Percentiles rank a stretch among this genome's conserved stretches.
Conservation (phyloP, 331 rosid genomes). For the Malus hybrid region DNA sequence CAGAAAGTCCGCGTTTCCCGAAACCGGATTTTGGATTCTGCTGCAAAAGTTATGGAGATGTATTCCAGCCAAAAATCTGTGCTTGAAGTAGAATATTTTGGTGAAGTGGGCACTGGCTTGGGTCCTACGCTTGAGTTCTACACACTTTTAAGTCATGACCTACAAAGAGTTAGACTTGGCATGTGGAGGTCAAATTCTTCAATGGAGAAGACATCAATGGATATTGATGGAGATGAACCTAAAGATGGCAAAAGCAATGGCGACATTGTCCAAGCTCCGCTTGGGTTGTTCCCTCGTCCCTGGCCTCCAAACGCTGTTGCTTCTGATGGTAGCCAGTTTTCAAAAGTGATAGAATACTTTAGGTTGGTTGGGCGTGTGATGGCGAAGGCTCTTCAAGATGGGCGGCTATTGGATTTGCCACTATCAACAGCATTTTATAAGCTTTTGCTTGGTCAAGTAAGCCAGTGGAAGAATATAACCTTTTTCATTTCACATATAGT, state of each 20-base stretch:
- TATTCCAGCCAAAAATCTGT: conserved; percentile 98
- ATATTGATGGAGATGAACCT: conserved; percentile 58
- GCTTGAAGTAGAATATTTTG: conserved; percentile 99
- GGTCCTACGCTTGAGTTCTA: conserved; percentile 99
- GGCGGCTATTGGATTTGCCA: conserved; percentile 87
- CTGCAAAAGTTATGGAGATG: conserved; percentile 99
- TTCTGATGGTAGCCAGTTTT: conserved; percentile 66
- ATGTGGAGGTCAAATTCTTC: conserved; percentile 86
- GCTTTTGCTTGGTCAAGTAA: conserved; percentile 87
- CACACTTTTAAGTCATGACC: conserved; percentile 88
- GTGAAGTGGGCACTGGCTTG: conserved; percentile 99
- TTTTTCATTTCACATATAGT: not conserved
- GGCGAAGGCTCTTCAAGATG: conserved; percentile 99
- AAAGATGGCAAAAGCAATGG: conserved; percentile 33
- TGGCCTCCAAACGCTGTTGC: conserved; percentile 72
- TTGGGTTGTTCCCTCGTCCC: conserved; percentile 91
- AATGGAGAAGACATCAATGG: conserved; percentile 41
- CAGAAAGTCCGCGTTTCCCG: conserved; percentile 98
- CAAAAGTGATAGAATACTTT: conserved; percentile 74
- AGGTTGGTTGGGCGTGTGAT: conserved; percentile 84
- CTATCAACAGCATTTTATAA: conserved; percentile 83
- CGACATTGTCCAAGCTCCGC: conserved; percentile 71
- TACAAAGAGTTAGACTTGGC: conserved; percentile 69
- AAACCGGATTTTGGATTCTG: conserved; percentile 94
- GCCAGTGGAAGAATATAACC: conserved; percentile 8